phyloP scores from a whole-genome alignment of 208 protist species.

The Crithidia sp. region DNA sequence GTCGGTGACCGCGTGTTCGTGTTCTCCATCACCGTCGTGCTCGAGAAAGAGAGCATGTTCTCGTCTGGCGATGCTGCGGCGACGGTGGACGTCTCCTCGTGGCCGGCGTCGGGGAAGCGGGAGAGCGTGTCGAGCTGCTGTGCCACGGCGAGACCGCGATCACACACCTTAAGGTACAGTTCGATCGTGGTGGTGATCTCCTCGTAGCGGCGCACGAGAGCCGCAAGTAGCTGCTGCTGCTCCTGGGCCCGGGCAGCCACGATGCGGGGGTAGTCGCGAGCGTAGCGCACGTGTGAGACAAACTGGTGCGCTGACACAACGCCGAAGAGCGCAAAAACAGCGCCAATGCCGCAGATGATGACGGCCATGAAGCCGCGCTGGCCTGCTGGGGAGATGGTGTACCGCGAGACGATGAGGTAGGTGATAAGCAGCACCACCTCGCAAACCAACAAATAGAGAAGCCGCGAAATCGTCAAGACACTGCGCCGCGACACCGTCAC shows the following conservation, averaged over 20 bases:
- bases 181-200: constrained; percentile 17
- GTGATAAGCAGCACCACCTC: constrained; percentile 23
- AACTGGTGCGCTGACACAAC: constrained; percentile 19
- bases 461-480: constrained; percentile 13
- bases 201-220: constrained; percentile 24
- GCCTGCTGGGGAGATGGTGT: neutral
- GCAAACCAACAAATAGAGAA: constrained; percentile 18
- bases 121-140: constrained; percentile 26
- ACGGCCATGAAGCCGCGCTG: constrained; percentile 13
- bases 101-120: neutral
- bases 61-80: neutral
- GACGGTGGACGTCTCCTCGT: constrained; percentile 4
- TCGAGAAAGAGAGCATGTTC: constrained; percentile 15
- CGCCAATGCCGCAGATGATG: constrained; percentile 13
- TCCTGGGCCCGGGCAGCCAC: neutral
- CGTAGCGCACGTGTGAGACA: neutral
- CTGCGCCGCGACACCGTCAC: constrained; percentile 7
- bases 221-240: constrained; percentile 9
- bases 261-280: neutral
- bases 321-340: constrained; percentile 11
- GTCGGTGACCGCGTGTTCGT: neutral
- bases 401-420: constrained; percentile 22
- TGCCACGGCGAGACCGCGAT: constrained; percentile 26
- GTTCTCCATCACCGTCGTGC: neutral
- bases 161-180: constrained; percentile 26